These are phyloP conservation scores for Trichocomaceae sp. DNA, from an alignment of 2,329 filamentous ascomycete species.

Conservation along the genomic window DNA sequence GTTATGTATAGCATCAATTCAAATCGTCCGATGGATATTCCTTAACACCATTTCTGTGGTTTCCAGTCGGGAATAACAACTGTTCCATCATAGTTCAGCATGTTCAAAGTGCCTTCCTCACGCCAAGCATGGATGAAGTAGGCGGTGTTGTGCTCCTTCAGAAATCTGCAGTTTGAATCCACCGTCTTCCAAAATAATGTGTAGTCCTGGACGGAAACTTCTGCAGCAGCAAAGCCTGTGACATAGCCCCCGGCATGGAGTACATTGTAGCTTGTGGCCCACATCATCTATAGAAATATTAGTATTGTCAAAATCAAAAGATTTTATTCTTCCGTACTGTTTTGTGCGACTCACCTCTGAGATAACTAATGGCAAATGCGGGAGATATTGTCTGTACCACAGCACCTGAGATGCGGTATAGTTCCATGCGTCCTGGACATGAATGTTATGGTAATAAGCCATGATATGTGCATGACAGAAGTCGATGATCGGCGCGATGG, in stretches of 20 bases:
- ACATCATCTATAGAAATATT: neutral
- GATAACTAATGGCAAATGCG: neutral
- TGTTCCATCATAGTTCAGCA: neutral
- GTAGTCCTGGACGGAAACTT: neutral
- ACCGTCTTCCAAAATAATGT: neutral
- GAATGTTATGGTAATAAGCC: neutral
- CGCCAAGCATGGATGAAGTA: neutral
- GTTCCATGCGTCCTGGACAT: neutral
- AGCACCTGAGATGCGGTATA: neutral
- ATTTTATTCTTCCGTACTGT: neutral
- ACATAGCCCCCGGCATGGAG: neutral
- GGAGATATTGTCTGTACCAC: neutral
- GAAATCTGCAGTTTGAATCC: neutral
- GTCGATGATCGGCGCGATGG: neutral
- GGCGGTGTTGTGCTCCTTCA: neutral
- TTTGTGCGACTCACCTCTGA: neutral
- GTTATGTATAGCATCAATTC: too few relatives aligned
- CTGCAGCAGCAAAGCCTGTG: neutral
- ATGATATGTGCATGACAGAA: neutral
- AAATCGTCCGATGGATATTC: too few relatives aligned
- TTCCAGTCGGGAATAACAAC: neutral
- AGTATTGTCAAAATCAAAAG: neutral
- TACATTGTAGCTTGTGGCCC: neutral
- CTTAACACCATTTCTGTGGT: neutral
- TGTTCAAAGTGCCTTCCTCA: neutral